Base-by-base conservation (phyloP, 495 filamentous ascomycete genomes). In the Neurospora sp. region DNA sequence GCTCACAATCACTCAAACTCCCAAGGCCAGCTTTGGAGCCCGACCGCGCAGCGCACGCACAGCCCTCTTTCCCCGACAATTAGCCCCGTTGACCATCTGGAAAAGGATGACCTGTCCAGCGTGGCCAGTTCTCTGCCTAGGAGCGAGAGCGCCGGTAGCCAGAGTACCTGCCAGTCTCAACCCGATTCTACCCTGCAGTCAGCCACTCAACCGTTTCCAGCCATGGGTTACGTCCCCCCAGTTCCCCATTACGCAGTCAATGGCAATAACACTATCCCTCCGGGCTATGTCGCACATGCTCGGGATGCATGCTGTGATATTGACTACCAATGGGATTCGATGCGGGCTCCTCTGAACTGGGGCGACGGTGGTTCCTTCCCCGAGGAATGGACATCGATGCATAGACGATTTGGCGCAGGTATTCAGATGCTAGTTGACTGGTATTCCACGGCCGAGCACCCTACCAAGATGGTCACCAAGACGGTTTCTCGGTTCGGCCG, bases 351-450 rank as follows among this genome's bases (percentile, higher is more conserved):
- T 0, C 85, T 90, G 35, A 83, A 89, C 38, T 97, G 95, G 91
- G 96, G 94, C 16, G 87, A 92, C 74, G 96, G 96, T 1, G 96
- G 94, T 12, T 88, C 91, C 31, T 92, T 92, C 73, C 94, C 92
- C 0, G 96, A 99, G 78, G 96, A 98, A 81, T 99, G 96, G 96
- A 91, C 93, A 44, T 80, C 86, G 4, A 98, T 99, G 95, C 96
- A 98, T 79, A 91, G 89, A 77, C 87, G 96, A 27, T 96, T 98
- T 72, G 86, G 92, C 40, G 88, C 86, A 73, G 94, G 94, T 2
- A 80, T 97, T 70, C 87, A 91, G 70, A 85, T 86, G 18, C 87
- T 98, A 85, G 82, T 98, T 2, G 82, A 88, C 68, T 97, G 93
- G 93, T 98, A 98, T 75, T 86, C 80, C 9, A 81, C 78, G 8